These are phyloP conservation scores for Pseudozyma hubeiensis DNA, from an alignment of 1,284 basidiomycete genomes.

Conservation along the genomic window DNA sequence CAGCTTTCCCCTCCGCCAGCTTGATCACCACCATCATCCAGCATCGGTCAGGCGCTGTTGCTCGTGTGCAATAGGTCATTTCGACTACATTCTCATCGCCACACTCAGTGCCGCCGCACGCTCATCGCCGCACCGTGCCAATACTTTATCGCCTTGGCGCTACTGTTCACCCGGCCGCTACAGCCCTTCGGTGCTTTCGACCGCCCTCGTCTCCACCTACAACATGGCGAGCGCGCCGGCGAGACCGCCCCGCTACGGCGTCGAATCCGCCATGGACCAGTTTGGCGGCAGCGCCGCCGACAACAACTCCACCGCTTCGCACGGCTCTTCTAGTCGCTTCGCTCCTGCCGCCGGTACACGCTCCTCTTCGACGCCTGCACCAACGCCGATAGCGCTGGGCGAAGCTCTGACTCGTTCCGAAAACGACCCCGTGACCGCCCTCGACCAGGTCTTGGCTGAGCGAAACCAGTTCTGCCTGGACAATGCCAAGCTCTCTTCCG, in stretches of 20 bases:
- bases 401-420: constrained; percentile 52
- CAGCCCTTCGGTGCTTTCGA: neutral
- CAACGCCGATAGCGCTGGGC: constrained; percentile 50
- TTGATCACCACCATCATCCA: too few relatives aligned
- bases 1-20: too few relatives aligned
- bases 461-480: constrained; percentile 59
- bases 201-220: neutral
- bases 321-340: constrained; percentile 42
- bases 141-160: too few relatives aligned
- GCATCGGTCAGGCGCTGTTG: too few relatives aligned
- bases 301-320: constrained; percentile 38
- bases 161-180: too few relatives aligned
- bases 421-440: constrained; percentile 47
- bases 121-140: too few relatives aligned
- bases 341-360: constrained; percentile 33
- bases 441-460: constrained; percentile 60
- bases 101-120: too few relatives aligned
- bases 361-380: constrained; percentile 26
- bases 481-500: constrained; percentile 56
- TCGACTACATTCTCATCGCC: too few relatives aligned
- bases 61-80: too few relatives aligned
- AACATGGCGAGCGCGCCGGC: constrained; percentile 37
- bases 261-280: constrained; percentile 31
- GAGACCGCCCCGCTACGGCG: constrained; percentile 43
- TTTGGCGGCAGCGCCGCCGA: constrained; percentile 17